Evolutionary conservation across 352 stramenopile species (phyloP).

Genomic region (Phytophthora colocasiae): DNA sequence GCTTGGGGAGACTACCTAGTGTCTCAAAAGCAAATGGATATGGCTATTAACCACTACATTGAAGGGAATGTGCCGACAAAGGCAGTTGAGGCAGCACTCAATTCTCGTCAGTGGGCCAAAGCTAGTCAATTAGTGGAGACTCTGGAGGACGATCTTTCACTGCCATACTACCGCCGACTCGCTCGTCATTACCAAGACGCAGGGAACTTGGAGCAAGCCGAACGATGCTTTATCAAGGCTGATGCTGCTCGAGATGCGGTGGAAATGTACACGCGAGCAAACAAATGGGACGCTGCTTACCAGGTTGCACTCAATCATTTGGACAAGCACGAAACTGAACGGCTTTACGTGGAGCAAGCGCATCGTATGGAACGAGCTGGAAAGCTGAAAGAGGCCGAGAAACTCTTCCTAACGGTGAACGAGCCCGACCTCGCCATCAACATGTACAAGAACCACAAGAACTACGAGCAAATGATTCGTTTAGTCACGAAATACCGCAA

Average conservation of each 20-base stretch:
- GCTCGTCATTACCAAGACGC: slow-evolving; percentile 92
- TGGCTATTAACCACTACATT: slow-evolving; percentile 97
- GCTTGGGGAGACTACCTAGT: slow-evolving; percentile 95
- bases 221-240: slow-evolving; percentile 94
- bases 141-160: slow-evolving; percentile 88
- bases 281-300: slow-evolving; percentile 95
- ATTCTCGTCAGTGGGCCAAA: slow-evolving; percentile 94
- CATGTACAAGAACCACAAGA: slow-evolving; percentile 97
- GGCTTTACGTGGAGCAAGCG: slow-evolving; percentile 94
- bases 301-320: slow-evolving; percentile 93
- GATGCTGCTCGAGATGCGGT: slow-evolving; percentile 90
- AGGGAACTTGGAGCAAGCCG: slow-evolving; percentile 85
- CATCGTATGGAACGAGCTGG: slow-evolving; percentile 91
- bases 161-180: slow-evolving; percentile 91
- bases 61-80: slow-evolving; percentile 93
- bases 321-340: slow-evolving; percentile 92
- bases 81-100: slow-evolving; percentile 92
- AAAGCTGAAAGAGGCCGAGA: slow-evolving; percentile 94
- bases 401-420: slow-evolving; percentile 94
- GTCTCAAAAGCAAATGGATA: slow-evolving; percentile 94
- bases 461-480: slow-evolving; percentile 96
- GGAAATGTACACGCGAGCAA: slow-evolving; percentile 94
- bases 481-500: slow-evolving; percentile 94
- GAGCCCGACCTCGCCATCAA: slow-evolving; percentile 94
- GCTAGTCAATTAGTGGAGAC: slow-evolving; percentile 93